phyloP scores from a whole-genome alignment of 768 basidiomycete species.

The Russula vinacea region DNA sequence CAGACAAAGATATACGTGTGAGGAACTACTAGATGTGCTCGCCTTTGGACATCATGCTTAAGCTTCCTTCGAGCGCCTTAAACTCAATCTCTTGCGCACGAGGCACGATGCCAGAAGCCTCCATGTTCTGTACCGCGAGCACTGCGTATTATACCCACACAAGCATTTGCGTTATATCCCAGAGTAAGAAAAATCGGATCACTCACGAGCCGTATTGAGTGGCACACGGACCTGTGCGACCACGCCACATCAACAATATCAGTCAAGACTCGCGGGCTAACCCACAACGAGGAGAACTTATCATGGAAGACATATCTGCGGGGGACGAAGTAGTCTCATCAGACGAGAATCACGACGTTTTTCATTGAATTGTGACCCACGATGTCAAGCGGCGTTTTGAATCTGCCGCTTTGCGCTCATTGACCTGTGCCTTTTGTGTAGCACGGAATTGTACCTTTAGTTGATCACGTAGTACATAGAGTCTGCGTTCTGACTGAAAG shows the following conservation, averaged over 20 bases:
- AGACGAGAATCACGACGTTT: not conserved
- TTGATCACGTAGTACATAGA: slow-evolving; percentile 51
- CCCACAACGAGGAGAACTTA: slow-evolving; percentile 44
- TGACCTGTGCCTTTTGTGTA: slow-evolving; percentile 57
- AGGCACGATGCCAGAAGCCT: slow-evolving; percentile 68
- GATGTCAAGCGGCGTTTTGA: slow-evolving; percentile 79
- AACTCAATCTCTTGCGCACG: slow-evolving; percentile 85
- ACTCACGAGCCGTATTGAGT: slow-evolving; percentile 64
- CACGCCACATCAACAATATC: slow-evolving; percentile 27
- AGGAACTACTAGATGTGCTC: slow-evolving; percentile 21
- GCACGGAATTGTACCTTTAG: slow-evolving; percentile 54
- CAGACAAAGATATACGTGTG: slow-evolving; percentile 14
- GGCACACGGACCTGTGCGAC: slow-evolving; percentile 71
- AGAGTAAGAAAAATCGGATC: slow-evolving; percentile 1
- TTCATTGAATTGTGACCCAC: slow-evolving; percentile 45
- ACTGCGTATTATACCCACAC: slow-evolving; percentile 36
- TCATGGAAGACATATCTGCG: slow-evolving; percentile 74
- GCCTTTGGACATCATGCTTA: slow-evolving; percentile 90
- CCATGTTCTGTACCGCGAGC: slow-evolving; percentile 90
- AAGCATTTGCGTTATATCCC: not conserved
- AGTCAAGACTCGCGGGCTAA: slow-evolving; percentile 34
- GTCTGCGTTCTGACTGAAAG: slow-evolving; percentile 43
- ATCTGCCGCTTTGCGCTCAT: slow-evolving; percentile 69
- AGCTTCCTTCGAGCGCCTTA: slow-evolving; percentile 73
- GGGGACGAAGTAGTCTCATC: not conserved